These are phyloP conservation scores for Mycena sanguinolenta DNA, from an alignment of 768 basidiomycete species.

Conservation along the genomic window DNA sequence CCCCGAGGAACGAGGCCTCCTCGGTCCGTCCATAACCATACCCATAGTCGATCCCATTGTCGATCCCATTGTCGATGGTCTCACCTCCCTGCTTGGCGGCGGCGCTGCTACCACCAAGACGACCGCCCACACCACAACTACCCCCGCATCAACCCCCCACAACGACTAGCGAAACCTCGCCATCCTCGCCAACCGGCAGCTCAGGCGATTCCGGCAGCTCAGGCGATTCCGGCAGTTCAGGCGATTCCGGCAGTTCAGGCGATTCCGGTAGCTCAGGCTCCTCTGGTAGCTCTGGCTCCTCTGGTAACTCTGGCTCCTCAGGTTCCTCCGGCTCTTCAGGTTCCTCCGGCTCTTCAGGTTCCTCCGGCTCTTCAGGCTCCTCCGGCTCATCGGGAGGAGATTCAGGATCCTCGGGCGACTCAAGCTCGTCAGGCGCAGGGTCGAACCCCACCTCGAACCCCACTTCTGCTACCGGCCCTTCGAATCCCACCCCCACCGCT, in stretches of 20 bases:
- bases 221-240: constrained; percentile 4
- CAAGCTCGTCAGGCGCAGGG: not conserved
- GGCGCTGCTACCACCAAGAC: constrained; percentile 33
- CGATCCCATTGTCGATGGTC: constrained; percentile 49
- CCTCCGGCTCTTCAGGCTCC: constrained; percentile 16
- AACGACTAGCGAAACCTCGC: constrained; percentile 18
- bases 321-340: not conserved
- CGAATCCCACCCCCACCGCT: not conserved
- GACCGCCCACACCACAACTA: constrained; percentile 26
- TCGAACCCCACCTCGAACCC: not conserved
- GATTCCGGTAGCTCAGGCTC: constrained; percentile 18
- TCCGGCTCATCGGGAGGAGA: not conserved
- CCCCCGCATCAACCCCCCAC: constrained; percentile 32
- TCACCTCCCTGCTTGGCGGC: constrained; percentile 41
- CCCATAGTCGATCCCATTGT: constrained; percentile 55
- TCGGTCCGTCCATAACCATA: constrained; percentile 53
- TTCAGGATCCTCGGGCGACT: not conserved
- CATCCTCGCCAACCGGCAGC: constrained; percentile 18
- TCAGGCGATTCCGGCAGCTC: constrained; percentile 29
- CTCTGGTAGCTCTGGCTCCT: constrained; percentile 4
- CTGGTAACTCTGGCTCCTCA: constrained; percentile 6
- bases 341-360: not conserved
- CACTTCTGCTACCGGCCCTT: not conserved
- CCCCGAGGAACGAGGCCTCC: constrained; percentile 54
- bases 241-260: not conserved